Base-by-base conservation (phyloP, 768 basidiomycete genomes). In the Termitomyces sp. region DNA sequence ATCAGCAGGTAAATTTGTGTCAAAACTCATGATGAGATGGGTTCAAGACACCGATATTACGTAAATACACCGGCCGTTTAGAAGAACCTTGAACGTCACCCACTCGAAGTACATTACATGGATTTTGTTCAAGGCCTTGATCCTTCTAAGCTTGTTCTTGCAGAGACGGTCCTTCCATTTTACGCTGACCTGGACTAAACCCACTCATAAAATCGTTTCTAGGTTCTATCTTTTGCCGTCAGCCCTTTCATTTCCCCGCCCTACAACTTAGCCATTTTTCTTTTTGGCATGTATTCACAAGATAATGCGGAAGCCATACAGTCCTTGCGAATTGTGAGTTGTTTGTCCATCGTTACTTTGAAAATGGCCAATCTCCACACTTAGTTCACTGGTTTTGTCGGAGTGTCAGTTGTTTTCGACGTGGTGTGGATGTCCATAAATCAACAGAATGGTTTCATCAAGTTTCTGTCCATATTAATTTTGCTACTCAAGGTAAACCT, bases 1-100 rank as follows among this genome's bases (percentile, higher is more conserved):
- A 71, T 97, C 95, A 22, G 94, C 95, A 11, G 93, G 93, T 66
- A 84, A 87, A n/a, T 76, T 72, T 1, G 94, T 96, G 71, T 93
- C 85, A 54, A 76, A 70, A 46, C 30, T 51, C 60, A 42, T 42
- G 39, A 42, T 42, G 41, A 8, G 9, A 2, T 15, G 41, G 4
- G 44, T 6, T 45, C 18, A 20, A n/a, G 18, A n/a, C 39, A 18
- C 39, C 3, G 11, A 20, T 44, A 44, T 45, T 45, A 45, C 44
- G 44, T 45, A 45, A 45, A 45, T 13, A 45, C 4, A n/a, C 22
- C 44, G n/a, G 22, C 18, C 20, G 11, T 9, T 18, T 41, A 18
- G 16, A 16, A 39, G 6, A 7, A 16, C 36, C 11, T 4, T 4
- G 37, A 16, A 15, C 5, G 15, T 12, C 13, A 4, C 13, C 41